Conservation (phyloP, 345 rosid species). For the Erucastrum elatum region DNA sequence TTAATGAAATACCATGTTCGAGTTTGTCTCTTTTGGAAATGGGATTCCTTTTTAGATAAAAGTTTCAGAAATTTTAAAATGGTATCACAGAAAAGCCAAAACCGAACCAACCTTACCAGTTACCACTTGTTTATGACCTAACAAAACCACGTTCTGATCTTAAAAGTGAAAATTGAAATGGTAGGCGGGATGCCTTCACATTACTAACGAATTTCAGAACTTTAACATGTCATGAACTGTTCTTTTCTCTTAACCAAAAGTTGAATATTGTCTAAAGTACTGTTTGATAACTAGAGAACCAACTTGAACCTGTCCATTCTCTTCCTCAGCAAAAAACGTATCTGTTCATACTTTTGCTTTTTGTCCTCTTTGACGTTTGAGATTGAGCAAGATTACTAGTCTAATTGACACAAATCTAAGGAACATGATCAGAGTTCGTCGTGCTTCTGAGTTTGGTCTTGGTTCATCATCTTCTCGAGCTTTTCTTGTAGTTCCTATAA, state of each 20-base stretch:
- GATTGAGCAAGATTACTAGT: slow-evolving; percentile 27
- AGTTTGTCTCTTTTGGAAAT: background rate
- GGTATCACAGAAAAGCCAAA: background rate
- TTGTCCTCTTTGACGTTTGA: slow-evolving; percentile 17
- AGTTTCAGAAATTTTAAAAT: background rate
- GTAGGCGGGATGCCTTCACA: background rate
- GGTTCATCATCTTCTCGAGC: slow-evolving; percentile 62
- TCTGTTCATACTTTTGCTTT: background rate
- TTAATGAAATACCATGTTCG: background rate
- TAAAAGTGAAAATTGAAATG: background rate
- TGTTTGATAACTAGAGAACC: slow-evolving; percentile 22
- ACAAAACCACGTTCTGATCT: background rate
- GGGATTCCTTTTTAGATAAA: background rate
- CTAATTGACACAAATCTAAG: slow-evolving; percentile 28
- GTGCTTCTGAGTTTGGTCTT: slow-evolving; percentile 57
- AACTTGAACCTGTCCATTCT: slow-evolving; percentile 20
- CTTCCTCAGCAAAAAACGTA: slow-evolving; percentile 31
- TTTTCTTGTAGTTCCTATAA: slow-evolving; percentile 71
- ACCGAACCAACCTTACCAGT: slow-evolving; percentile 15
- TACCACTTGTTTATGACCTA: slow-evolving; percentile 13
- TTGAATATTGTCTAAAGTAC: slow-evolving; percentile 14
- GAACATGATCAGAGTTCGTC: slow-evolving; percentile 70
- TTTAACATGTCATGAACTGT: background rate
- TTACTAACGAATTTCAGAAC: background rate
- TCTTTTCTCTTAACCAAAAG: slow-evolving; percentile 21